Evolutionary conservation across 176 grass and related monocot genomes (phyloP), one percentile per base, ranked within the genome.

Genomic region (Urochloa ruziziensis): DNA sequence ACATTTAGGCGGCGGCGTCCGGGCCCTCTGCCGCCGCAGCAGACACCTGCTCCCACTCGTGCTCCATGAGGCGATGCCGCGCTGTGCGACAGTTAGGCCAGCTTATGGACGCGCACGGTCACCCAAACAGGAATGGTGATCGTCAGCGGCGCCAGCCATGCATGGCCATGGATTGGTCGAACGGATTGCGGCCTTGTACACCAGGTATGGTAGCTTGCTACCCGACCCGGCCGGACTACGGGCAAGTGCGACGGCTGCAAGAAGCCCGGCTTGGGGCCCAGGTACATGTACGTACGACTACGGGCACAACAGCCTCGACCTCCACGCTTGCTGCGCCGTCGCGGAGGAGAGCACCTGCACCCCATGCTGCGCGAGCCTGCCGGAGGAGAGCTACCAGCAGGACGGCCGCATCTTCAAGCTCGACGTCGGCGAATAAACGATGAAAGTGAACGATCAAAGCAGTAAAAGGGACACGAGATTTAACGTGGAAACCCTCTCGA

Each of bases 211-310:
- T n/a, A n/a, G n/a, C n/a, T n/a, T n/a, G n/a, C n/a, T n/a, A n/a
- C n/a, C n/a, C n/a, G n/a, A n/a, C n/a, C n/a, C n/a, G n/a, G n/a
- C n/a, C n/a, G n/a, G n/a, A n/a, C n/a, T n/a, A n/a, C n/a, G n/a
- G n/a, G n/a, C 80, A 4, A 5, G 4, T 83, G 69, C 42, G 57
- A 63, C 68, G 81, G 81, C 29, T 74, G 81, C 81, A 27, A 8
- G 56, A 18, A 83, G 81, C 81, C 21, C 13, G 57, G 69, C 69
- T 2, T 4, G 7, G 57, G 42, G n/a, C 4, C 2, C 0, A 12
- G 70, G 30, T 82, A 82, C 67, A 70, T 16, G 37, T 60, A 47
- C 54, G 10, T n/a, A 9, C 2, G 47, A 2, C 47, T 13, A 1
- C 47, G 47, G 15, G 15, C 35, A 68, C 37, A 1, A 73, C 6